These are phyloP conservation scores for Fusarium gaditjirri DNA, from an alignment of 2,329 filamentous ascomycete species.

Conservation along the genomic window DNA sequence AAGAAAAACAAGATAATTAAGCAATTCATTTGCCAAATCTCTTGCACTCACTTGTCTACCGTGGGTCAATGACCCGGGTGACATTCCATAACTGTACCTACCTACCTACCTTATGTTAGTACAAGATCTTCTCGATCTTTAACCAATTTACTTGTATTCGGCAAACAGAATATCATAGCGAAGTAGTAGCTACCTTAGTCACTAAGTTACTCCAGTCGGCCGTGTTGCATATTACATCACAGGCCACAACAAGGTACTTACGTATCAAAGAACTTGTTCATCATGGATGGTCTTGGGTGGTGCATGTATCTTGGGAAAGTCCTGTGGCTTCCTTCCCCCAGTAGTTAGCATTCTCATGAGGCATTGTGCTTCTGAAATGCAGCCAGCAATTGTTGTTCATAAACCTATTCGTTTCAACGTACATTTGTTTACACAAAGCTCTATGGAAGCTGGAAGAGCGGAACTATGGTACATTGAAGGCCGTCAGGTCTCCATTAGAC, in stretches of 20 bases:
- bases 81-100: neutral
- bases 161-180: neutral
- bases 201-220: neutral
- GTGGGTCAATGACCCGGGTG: neutral
- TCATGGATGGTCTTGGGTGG: neutral
- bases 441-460: slow-evolving; percentile 52
- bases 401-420: slow-evolving; percentile 49
- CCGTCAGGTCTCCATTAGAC: slow-evolving; percentile 45
- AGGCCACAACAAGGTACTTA: neutral
- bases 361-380: slow-evolving; percentile 46
- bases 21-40: neutral
- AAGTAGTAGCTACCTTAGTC: too few relatives aligned
- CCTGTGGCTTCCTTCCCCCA: neutral
- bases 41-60: neutral
- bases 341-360: slow-evolving; percentile 4
- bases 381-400: slow-evolving; percentile 48
- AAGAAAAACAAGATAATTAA: neutral
- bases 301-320: neutral
- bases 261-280: neutral
- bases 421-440: slow-evolving; percentile 57
- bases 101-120: too few relatives aligned
- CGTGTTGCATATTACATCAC: neutral
- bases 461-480: slow-evolving; percentile 56
- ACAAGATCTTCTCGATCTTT: neutral
- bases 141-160: neutral